These are phyloP conservation scores for Astrocystis sublimbata DNA, from an alignment of 495 filamentous ascomycete species.

Conservation along the genomic window DNA sequence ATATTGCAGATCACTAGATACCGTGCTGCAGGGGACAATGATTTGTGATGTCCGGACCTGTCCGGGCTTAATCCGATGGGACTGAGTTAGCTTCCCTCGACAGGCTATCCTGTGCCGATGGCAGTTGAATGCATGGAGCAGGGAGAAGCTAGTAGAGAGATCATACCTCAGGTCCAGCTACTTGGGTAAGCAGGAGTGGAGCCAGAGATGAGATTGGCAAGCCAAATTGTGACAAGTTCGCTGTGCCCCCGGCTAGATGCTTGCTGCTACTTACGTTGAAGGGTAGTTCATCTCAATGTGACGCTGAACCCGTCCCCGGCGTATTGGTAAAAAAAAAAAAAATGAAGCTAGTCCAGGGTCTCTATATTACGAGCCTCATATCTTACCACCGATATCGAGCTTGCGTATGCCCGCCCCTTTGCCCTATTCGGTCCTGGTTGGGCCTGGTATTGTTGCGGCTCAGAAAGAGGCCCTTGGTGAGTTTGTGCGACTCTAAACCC, in stretches of 20 bases:
- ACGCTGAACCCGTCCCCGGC: conserved; percentile 1
- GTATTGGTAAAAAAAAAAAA: background rate
- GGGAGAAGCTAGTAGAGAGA: conserved; percentile 4
- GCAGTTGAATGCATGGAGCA: conserved; percentile 4
- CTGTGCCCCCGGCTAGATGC: conserved; percentile 11
- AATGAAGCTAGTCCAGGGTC: background rate
- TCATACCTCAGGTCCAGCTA: conserved; percentile 7
- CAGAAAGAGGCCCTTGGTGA: background rate
- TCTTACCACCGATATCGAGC: background rate
- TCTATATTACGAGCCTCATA: conserved; percentile 18
- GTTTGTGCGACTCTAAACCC: background rate
- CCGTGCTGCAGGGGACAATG: conserved; percentile 1
- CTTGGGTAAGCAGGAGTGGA: conserved; percentile 11
- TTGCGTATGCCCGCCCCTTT: conserved; percentile 2
- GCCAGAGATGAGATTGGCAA: background rate
- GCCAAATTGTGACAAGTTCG: conserved; percentile 7
- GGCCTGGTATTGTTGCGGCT: conserved; percentile 13
- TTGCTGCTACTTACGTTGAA: background rate
- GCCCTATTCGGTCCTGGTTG: background rate
- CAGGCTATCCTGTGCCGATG: conserved; percentile 8
- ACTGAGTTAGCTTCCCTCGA: conserved; percentile 10
- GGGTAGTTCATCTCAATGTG: conserved; percentile 9
- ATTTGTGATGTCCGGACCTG: conserved; percentile 5
- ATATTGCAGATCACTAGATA: conserved; percentile 1
- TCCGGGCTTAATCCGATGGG: conserved; percentile 19